Base-by-base conservation (phyloP, 1,284 basidiomycete species). In the Ustilago loliicola region DNA sequence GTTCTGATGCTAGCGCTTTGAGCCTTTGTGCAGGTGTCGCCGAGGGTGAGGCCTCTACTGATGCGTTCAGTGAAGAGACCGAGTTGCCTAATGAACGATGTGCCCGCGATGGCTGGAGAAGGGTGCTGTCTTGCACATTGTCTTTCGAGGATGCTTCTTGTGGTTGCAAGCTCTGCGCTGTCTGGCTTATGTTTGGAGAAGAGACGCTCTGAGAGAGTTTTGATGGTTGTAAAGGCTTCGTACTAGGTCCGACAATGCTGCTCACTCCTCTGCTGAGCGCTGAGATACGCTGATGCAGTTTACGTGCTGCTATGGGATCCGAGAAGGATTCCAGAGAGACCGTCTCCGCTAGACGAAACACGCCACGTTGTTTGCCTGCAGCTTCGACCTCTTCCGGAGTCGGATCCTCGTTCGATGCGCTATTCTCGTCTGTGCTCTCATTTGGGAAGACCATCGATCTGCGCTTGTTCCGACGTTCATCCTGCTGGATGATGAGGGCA, bases 261-360 rank as follows among this genome's bases (percentile, higher is more conserved):
- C 25, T 50, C 4, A 23, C 27, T 29, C 53, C 61, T 50, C 61
- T 40, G 50, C 62, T 79, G 23, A 79, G 66, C 11, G 69, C 72
- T 17, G 73, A 60, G 60, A 79, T 79, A 25, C 77, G 73, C 21
- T 77, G 63, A 34, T 76, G 77, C 2, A 79, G 54, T 48, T 64
- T 66, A 11, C 68, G 63, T 19, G 77, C 74, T 29, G 69, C 72
- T 6, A 72, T 38, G 15, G 69, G 66, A 61, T 80, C 70, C n/a
- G 70, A 68, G 62, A 81, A 81, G 27, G 78, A 78, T 23, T 69
- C 40, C 0, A 81, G 53, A n/a, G 79, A 72, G 2, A 81, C 66
- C 0, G 83, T 84, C 53, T 84, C 79, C 3, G 80, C 81, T 17
- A 82, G 61, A n/a, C 83, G 80, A 45, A 84, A 84, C 15, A 84